Evolutionary conservation across 345 rosid genomes (phyloP), one percentile per base, ranked within the genome.

Genomic region (Arabis alpina): DNA sequence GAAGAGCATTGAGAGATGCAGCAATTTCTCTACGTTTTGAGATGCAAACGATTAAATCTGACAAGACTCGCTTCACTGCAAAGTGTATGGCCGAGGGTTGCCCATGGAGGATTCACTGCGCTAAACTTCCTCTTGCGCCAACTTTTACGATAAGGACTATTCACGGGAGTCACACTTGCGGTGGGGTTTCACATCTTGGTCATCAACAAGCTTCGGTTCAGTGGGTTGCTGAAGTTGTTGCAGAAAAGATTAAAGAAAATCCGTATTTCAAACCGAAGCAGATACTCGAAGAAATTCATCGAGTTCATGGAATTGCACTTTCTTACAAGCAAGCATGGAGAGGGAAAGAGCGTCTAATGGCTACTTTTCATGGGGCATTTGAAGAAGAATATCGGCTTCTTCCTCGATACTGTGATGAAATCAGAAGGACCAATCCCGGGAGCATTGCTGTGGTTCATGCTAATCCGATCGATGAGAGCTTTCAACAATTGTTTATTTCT

Each of bases 311-410:
- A 10, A 91, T 93, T 19, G 80, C 94, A 9, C 64, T 93, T 36
- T 86, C 96, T 15, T 93, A 91, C 80, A 93, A 91, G 81, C 98
- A 91, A 77, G 96, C 98, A 1, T 93, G 98, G 98, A 83, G 96
- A 70, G 98, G 96, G 65, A 93, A 93, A 79, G 96, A 91, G 76
- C 91, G 92, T 9, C 78, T 93, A 43, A 83, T 93, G 91, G 92
- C 91, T 67, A 69, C 82, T 24, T 76, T 87, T 73, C 88, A 92
- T 40, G 91, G 96, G 4, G 78, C 92, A 45, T 91, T 91, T n/a
- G 98, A 91, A 80, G 97, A 93, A 77, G 97, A 93, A 10, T 87
- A 87, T 75, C 77, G 90, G 59, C 77, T 93, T 71, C 98, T 93
- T 78, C 96, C 97, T 3, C 92, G 69, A 57, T 93, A 88, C 23